Conservation (phyloP, 352 stramenopile species). For the Pythium dissotocum region DNA sequence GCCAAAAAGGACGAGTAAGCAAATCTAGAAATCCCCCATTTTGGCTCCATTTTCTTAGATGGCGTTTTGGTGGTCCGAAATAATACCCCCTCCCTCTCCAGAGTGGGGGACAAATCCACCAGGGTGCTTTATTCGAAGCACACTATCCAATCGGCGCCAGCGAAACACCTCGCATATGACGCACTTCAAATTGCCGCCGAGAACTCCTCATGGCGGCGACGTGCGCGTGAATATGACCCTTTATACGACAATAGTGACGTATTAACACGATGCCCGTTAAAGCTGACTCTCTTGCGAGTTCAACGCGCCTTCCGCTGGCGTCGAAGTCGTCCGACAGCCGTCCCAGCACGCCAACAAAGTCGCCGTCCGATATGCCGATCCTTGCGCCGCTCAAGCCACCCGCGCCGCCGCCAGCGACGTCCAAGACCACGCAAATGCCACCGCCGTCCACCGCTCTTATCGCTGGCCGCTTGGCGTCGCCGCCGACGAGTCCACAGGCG, state of each 20-base stretch:
- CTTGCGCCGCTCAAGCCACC: conserved; percentile 8
- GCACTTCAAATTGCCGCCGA: background rate
- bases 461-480: conserved; percentile 12
- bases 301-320: conserved; percentile 16
- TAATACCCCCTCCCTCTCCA: background rate
- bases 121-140: conserved; percentile 4
- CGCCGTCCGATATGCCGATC: background rate
- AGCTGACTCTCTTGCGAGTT: conserved; percentile 10
- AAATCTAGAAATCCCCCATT: conserved; percentile 1
- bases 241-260: background rate
- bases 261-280: background rate
- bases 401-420: background rate
- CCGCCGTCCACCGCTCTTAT: conserved; percentile 11
- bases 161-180: background rate
- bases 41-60: background rate
- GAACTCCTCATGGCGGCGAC: background rate
- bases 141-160: background rate
- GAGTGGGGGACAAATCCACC: background rate
- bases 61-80: background rate
- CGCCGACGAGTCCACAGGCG: conserved; percentile 11
- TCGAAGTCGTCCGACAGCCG: background rate
- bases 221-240: background rate
- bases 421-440: conserved; percentile 13
- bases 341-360: conserved; percentile 12
- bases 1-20: background rate